Evolutionary conservation across 1,284 basidiomycete genomes (phyloP).

Genomic region (Trichosporon asahii): DNA sequence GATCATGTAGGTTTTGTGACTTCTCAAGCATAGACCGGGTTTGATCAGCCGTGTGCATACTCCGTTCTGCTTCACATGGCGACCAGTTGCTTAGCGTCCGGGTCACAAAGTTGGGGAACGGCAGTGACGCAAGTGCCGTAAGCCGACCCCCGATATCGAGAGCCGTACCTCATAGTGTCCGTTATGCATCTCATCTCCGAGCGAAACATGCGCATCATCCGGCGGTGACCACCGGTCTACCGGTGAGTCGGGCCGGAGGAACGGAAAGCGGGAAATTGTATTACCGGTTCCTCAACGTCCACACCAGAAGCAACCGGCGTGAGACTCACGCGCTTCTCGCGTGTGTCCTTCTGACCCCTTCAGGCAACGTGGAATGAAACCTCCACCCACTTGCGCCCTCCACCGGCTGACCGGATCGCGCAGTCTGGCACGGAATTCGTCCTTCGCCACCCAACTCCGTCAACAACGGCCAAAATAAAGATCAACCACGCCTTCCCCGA

Average conservation of each 20-base stretch:
- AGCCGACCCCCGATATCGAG: background rate
- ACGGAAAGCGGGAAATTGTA: background rate
- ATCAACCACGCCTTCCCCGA: background rate
- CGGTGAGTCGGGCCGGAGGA: background rate
- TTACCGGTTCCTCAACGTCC: background rate
- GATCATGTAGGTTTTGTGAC: background rate
- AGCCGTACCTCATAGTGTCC: background rate
- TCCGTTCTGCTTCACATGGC: background rate
- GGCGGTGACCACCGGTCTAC: background rate
- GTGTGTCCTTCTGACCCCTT: background rate
- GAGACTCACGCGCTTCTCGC: background rate
- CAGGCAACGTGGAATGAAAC: background rate
- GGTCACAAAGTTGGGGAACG: background rate
- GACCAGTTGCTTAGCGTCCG: background rate
- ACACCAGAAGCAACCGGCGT: background rate
- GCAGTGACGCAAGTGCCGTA: background rate
- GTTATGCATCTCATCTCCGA: background rate
- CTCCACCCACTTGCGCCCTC: background rate
- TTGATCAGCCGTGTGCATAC: too few relatives aligned
- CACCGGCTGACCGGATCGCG: background rate
- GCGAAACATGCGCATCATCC: too few relatives aligned
- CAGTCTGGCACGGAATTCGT: background rate
- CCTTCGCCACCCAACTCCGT: background rate
- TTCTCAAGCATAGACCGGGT: background rate
- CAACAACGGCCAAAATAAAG: background rate